These are phyloP conservation scores for Fraxinus anomala DNA, from an alignment of 257 asterid genomes.

Conservation along the genomic window DNA sequence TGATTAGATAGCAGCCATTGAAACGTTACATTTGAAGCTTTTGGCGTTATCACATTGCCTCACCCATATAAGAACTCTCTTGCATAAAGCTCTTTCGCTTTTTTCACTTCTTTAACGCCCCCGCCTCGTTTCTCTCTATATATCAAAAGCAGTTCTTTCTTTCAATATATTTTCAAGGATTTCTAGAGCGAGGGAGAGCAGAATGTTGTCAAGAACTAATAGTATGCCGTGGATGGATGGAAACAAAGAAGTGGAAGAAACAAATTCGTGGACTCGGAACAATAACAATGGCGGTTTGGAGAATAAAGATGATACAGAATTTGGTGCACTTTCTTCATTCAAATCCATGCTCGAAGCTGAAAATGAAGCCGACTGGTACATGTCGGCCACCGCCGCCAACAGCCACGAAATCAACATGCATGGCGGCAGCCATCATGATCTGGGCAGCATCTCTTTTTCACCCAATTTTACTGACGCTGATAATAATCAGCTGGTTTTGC, in stretches of 20 bases:
- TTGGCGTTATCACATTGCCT: constrained; percentile 30
- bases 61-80: constrained; percentile 31
- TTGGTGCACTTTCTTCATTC: constrained; percentile 58
- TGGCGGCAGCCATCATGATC: constrained; percentile 9
- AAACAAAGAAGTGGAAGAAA: constrained; percentile 28
- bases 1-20: constrained; percentile 22
- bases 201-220: constrained; percentile 63
- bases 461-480: constrained; percentile 47
- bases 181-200: not conserved
- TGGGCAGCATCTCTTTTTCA: constrained; percentile 47
- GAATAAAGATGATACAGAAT: constrained; percentile 53
- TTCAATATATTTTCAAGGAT: not conserved
- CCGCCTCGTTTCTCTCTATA: not conserved
- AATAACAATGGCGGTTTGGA: constrained; percentile 24
- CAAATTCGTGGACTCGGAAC: constrained; percentile 54
- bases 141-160: not conserved
- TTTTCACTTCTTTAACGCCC: constrained; percentile 30
- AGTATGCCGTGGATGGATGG: constrained; percentile 81
- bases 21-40: constrained; percentile 37
- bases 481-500: constrained; percentile 48
- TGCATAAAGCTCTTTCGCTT: constrained; percentile 31
- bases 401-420: constrained; percentile 39
- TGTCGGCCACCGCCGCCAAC: constrained; percentile 22
- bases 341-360: constrained; percentile 77
- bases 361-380: constrained; percentile 65